Conservation (phyloP, 306 rosid genomes). For the Malus asiatica region DNA sequence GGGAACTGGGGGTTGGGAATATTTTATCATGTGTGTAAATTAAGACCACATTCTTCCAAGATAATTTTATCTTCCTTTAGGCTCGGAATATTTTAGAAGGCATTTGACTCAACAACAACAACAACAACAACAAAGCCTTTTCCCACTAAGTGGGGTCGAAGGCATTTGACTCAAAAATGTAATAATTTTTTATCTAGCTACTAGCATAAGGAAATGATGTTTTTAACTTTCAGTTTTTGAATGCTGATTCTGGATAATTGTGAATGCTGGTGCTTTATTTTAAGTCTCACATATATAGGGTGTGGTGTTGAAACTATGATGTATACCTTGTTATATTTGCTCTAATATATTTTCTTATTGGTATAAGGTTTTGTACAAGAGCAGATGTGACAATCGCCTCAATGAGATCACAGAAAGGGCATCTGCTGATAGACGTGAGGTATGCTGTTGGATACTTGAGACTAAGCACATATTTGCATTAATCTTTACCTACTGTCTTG, state of each 20-base stretch:
- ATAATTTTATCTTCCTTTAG: not conserved
- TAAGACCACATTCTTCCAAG: not conserved
- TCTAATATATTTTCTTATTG: constrained; percentile 15
- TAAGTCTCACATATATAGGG: not conserved
- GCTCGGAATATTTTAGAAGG: not conserved
- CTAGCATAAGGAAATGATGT: not conserved
- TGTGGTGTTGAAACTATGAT: not conserved
- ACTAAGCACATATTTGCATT: constrained; percentile 16
- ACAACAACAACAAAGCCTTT: too few species aligned
- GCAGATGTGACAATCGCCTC: constrained; percentile 93
- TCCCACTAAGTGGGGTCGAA: too few species aligned
- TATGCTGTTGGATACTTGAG: constrained; percentile 33
- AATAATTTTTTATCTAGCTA: not conserved
- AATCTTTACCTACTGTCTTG: constrained; percentile 8
- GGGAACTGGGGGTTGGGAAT: not conserved
- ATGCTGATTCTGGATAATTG: not conserved
- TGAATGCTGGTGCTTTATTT: not conserved
- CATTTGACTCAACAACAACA: not conserved
- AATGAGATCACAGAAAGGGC: constrained; percentile 83
- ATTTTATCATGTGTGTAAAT: not conserved
- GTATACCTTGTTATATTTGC: not conserved
- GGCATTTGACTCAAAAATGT: not conserved
- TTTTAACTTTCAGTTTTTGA: not conserved
- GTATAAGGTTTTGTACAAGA: constrained; percentile 83
- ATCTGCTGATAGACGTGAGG: constrained; percentile 77